Percentiles rank a stretch among this genome's conserved stretches.
Conservation (phyloP, 257 asterid species). For the Solanum paucissectum region DNA sequence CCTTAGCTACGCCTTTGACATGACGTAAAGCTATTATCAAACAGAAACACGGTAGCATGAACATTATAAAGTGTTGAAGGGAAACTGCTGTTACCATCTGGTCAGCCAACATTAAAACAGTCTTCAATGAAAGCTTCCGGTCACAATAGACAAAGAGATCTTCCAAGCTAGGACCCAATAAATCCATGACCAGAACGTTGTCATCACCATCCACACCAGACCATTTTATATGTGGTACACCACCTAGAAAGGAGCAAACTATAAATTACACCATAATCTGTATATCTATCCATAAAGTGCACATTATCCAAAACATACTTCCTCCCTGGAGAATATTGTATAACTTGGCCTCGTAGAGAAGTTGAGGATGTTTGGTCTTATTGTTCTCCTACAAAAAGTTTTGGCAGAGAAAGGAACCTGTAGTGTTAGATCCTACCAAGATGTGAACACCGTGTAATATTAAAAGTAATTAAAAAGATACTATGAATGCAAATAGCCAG, state of each 20-base stretch:
- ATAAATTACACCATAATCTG: neutral
- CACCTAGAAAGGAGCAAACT: conserved; percentile 38
- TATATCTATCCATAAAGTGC: neutral
- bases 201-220: conserved; percentile 90
- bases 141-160: conserved; percentile 93
- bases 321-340: conserved; percentile 92
- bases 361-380: conserved; percentile 90
- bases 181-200: conserved; percentile 79
- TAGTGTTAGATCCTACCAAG: neutral
- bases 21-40: neutral
- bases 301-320: conserved; percentile 41
- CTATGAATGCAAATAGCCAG: neutral
- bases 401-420: neutral
- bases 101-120: conserved; percentile 87
- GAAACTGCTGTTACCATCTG: conserved; percentile 57
- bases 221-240: conserved; percentile 82
- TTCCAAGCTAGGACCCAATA: conserved; percentile 92
- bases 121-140: conserved; percentile 81
- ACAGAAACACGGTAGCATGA: neutral
- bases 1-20: neutral
- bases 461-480: neutral
- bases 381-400: conserved; percentile 63
- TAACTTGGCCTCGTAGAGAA: conserved; percentile 85
- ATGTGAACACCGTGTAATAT: neutral
- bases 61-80: neutral